These are phyloP conservation scores for Xylaria hypoxylon DNA, from an alignment of 2,329 filamentous ascomycete species.

Conservation along the genomic window DNA sequence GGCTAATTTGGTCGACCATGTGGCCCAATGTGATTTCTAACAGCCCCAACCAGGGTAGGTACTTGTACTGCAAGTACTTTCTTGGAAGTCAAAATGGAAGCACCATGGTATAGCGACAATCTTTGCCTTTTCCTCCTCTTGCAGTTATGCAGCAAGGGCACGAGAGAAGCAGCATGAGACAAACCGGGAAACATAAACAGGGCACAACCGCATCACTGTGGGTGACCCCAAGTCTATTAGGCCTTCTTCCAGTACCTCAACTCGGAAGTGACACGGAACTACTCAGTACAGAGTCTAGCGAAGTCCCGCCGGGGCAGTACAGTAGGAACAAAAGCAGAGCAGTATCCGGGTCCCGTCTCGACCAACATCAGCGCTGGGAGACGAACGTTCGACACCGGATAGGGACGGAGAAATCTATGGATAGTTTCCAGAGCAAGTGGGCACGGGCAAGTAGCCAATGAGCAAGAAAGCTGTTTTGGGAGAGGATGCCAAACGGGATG, in stretches of 20 bases:
- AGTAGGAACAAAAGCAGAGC: slow-evolving; percentile 37
- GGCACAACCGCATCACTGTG: slow-evolving; percentile 49
- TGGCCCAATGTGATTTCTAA: slow-evolving; percentile 49
- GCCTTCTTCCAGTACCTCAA: slow-evolving; percentile 35
- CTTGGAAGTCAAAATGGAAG: slow-evolving; percentile 42
- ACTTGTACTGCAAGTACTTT: slow-evolving; percentile 39
- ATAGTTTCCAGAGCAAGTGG: slow-evolving; percentile 42
- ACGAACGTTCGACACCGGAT: slow-evolving; percentile 27
- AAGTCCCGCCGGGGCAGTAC: slow-evolving; percentile 41
- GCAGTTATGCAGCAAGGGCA: slow-evolving; percentile 49
- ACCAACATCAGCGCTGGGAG: slow-evolving; percentile 40
- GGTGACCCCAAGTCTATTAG: slow-evolving; percentile 47
- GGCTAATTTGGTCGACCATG: slow-evolving; percentile 51
- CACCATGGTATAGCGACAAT: slow-evolving; percentile 50
- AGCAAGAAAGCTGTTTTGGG: slow-evolving; percentile 39
- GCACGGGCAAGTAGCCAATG: slow-evolving; percentile 42
- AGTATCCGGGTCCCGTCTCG: slow-evolving; percentile 37
- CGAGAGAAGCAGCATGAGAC: slow-evolving; percentile 49
- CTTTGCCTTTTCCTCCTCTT: slow-evolving; percentile 49
- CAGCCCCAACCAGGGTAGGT: slow-evolving; percentile 48
- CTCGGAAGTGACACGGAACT: slow-evolving; percentile 36
- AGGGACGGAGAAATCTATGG: slow-evolving; percentile 40
- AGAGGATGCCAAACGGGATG: slow-evolving; percentile 47
- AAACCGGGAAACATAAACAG: slow-evolving; percentile 48
- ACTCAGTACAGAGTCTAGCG: slow-evolving; percentile 44